Base-by-base conservation (phyloP, 2,329 filamentous ascomycete genomes). In the Colletotrichum karsti region DNA sequence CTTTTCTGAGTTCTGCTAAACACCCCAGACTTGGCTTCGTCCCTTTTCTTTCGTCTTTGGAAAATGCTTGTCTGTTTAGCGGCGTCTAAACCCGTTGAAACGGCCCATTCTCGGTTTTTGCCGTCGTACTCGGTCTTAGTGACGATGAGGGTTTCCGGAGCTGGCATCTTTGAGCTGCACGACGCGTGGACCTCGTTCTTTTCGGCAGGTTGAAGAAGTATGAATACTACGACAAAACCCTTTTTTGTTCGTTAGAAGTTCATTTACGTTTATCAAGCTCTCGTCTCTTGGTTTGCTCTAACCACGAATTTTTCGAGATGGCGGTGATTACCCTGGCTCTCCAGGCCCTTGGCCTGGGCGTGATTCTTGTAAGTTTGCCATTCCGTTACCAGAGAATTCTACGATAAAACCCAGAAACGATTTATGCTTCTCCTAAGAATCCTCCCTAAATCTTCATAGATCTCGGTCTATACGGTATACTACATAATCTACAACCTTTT, bases 401-500 rank as follows among this genome's bases (percentile, higher is more conserved):
- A n/a, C n/a, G n/a, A n/a, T n/a, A n/a, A n/a, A n/a, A n/a, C n/a
- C n/a, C n/a, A n/a, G n/a, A n/a, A n/a, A n/a, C n/a, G n/a, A n/a
- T n/a, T n/a, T n/a, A n/a, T n/a, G n/a, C n/a, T n/a, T n/a, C n/a
- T n/a, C n/a, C n/a, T n/a, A n/a, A n/a, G n/a, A n/a, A n/a, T n/a
- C 4, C 33, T 26, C 26, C 26, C 48, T 46, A 2, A 56, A 12
- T 18, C 5, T 3, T 30, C 1, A 24, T 20, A 68, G 67, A 26
- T 37, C 3, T 10, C 37, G 2, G 7, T 68, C 10, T 70, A 68
- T 9, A 54, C 44, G 10, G 8, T 50, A 41, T 42, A 55, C 2
- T 53, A 39, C 39, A 51, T 66, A 12, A 26, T 77, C 28, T 77
- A 77, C 70, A 79, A 78, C 62, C 63, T 80, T 66, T 75, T 72